Percentiles rank a stretch among this genome's conserved stretches.
These are phyloP conservation scores for Aristolochia fimbriata DNA, from an alignment of 164 flowering plant genomes.

Conservation along the genomic window DNA sequence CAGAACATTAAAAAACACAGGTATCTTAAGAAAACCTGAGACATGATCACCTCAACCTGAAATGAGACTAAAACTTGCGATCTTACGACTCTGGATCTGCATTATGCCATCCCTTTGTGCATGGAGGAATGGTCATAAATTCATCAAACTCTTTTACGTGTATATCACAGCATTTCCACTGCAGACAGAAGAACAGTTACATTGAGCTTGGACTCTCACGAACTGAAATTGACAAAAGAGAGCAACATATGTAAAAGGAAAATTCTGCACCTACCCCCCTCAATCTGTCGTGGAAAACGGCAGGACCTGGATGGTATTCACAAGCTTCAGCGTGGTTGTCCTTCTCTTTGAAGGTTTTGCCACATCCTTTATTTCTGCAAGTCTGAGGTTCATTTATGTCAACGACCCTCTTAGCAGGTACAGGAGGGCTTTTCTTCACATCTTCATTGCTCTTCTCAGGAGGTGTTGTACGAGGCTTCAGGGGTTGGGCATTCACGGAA, in stretches of 20 bases:
- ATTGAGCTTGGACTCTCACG: no score
- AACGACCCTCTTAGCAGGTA: conserved; percentile 44
- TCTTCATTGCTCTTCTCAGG: conserved; percentile 18
- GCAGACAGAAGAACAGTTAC: conserved; percentile 14
- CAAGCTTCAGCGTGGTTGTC: conserved; percentile 87
- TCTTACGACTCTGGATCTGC: conserved; percentile 45
- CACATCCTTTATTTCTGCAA: conserved; percentile 88
- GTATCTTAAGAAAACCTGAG: not conserved
- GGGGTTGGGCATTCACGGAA: conserved; percentile 9
- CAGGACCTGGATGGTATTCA: conserved; percentile 89
- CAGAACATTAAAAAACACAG: not conserved
- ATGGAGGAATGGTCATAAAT: conserved; percentile 85
- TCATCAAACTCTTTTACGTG: conserved; percentile 94
- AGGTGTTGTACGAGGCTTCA: conserved; percentile 12
- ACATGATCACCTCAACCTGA: no score
- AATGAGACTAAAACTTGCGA: not conserved
- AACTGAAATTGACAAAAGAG: no score
- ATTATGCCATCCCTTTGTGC: conserved; percentile 91
- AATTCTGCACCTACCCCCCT: conserved; percentile 49
- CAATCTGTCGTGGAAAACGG: conserved; percentile 81
- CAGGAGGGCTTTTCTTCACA: conserved; percentile 18
- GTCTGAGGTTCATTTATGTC: conserved; percentile 59
- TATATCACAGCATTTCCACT: conserved; percentile 96
- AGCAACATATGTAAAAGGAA: not conserved
- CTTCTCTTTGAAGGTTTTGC: conserved; percentile 74